A percentile compares a stretch with the other conserved stretches of the same genome.
These are phyloP conservation scores for Fusarium fracticaudum DNA, from an alignment of 2,329 filamentous ascomycete species.

Conservation along the genomic window DNA sequence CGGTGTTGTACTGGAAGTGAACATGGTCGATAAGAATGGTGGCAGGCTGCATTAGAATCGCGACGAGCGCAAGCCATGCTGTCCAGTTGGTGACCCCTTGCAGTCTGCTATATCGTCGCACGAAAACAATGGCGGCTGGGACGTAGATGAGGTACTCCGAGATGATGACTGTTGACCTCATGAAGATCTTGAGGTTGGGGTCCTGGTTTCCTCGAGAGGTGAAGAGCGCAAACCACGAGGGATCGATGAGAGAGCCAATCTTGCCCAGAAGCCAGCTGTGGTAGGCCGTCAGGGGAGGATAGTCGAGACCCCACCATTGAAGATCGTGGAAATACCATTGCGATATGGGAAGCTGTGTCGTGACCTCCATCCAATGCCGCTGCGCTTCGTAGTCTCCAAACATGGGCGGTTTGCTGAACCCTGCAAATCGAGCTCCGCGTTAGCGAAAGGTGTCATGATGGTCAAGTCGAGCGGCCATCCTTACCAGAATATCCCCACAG, in stretches of 20 bases:
- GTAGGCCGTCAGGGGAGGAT: conserved; percentile 96
- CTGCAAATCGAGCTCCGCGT: conserved; percentile 53
- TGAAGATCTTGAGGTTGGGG: conserved; percentile 86
- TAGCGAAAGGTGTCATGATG: conserved; percentile 21
- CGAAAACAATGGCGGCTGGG: conserved; percentile 85
- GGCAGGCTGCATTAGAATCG: conserved; percentile 90
- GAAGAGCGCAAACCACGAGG: conserved; percentile 87
- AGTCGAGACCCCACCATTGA: conserved; percentile 97
- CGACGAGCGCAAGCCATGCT: conserved; percentile 83
- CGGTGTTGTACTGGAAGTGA: conserved; percentile 97
- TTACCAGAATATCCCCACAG: conserved; percentile 95
- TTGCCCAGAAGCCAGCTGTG: conserved; percentile 96
- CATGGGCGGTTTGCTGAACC: conserved; percentile 85
- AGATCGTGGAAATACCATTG: conserved; percentile 99
- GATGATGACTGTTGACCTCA: conserved; percentile 89
- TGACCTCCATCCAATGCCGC: conserved; percentile 98
- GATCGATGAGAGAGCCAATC: conserved; percentile 81
- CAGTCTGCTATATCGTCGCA: conserved; percentile 80
- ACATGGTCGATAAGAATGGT: conserved; percentile 94
- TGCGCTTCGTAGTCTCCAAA: conserved; percentile 98
- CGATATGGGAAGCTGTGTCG: conserved; percentile 85
- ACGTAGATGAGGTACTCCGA: conserved; percentile 93
- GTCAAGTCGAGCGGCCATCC: conserved; percentile 27
- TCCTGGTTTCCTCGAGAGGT: conserved; percentile 85
- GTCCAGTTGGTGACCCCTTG: conserved; percentile 85